Conservation (phyloP, 352 stramenopile genomes). For the Aphanomyces euteiches region DNA sequence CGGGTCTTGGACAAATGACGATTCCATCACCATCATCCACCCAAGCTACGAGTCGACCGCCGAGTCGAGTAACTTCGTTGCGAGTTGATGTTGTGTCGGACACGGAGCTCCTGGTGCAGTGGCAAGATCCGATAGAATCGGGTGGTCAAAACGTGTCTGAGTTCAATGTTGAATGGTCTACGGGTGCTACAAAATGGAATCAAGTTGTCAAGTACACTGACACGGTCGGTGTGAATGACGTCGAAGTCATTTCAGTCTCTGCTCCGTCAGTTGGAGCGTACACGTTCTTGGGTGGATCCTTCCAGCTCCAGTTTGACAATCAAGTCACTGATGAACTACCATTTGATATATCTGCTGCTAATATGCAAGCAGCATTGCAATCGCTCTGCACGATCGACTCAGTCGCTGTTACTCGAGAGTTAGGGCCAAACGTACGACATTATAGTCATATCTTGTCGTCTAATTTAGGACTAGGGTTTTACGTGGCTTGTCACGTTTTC, state of each 20-base stretch:
- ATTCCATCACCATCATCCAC: conserved; percentile 45
- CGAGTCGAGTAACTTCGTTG: conserved; percentile 37
- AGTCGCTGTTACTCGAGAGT: conserved; percentile 48
- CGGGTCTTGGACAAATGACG: conserved; percentile 46
- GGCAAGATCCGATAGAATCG: conserved; percentile 59
- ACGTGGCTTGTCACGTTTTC: conserved; percentile 76
- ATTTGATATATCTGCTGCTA: conserved; percentile 77
- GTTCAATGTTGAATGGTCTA: conserved; percentile 78
- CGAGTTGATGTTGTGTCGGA: conserved; percentile 52
- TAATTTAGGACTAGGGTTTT: conserved; percentile 40
- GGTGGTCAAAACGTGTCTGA: conserved; percentile 66
- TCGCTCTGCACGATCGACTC: conserved; percentile 58
- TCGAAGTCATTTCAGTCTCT: conserved; percentile 68
- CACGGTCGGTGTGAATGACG: conserved; percentile 44
- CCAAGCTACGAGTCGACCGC: conserved; percentile 52
- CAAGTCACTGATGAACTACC: conserved; percentile 82
- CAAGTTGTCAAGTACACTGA: conserved; percentile 51
- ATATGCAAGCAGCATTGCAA: conserved; percentile 60
- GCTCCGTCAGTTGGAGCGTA: conserved; percentile 45
- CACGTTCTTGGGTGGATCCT: conserved; percentile 65
- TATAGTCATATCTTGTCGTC: not conserved
- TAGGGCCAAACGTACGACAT: conserved; percentile 43
- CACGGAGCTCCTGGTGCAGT: conserved; percentile 71
- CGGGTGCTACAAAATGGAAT: conserved; percentile 45
- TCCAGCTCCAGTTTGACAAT: conserved; percentile 86